A percentile compares a stretch with the other conserved stretches of the same genome.
Conservation (phyloP, 148 eudicot species). For the Camellia granthamiana region DNA sequence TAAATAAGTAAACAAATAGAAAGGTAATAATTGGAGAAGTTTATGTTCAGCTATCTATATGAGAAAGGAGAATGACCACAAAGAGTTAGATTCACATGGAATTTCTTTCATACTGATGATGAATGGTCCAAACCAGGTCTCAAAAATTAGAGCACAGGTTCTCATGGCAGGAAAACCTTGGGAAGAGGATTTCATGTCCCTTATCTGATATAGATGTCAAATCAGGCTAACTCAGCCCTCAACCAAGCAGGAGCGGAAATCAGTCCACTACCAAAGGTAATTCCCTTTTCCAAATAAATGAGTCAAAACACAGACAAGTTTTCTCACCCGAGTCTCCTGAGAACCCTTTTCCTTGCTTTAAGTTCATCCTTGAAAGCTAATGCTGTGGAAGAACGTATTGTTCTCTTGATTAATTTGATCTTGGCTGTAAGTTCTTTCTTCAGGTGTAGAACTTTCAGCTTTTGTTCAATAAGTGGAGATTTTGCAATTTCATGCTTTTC, state of each 20-base stretch:
- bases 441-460: conserved; percentile 62
- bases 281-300: not conserved
- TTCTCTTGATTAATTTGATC: conserved; percentile 70
- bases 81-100: not conserved
- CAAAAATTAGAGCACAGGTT: not conserved
- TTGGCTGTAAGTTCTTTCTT: conserved; percentile 73
- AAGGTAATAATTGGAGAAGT: not conserved
- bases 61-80: not conserved
- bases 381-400: conserved; percentile 61
- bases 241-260: not conserved
- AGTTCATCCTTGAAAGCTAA: conserved; percentile 96
- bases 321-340: conserved; percentile 83
- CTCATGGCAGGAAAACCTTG: not conserved
- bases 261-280: not conserved
- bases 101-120: not conserved
- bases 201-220: not conserved
- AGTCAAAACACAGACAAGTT: not conserved
- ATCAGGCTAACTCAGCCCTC: not conserved
- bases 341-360: conserved; percentile 88
- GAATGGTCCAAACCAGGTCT: not conserved
- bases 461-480: conserved; percentile 79
- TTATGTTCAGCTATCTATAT: too few species aligned
- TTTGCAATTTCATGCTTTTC: conserved; percentile 85
- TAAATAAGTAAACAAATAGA: not conserved
- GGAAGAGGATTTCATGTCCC: not conserved